Base-by-base conservation (phyloP, 2,329 filamentous ascomycete species). In the Orbilia ellipsospora region DNA sequence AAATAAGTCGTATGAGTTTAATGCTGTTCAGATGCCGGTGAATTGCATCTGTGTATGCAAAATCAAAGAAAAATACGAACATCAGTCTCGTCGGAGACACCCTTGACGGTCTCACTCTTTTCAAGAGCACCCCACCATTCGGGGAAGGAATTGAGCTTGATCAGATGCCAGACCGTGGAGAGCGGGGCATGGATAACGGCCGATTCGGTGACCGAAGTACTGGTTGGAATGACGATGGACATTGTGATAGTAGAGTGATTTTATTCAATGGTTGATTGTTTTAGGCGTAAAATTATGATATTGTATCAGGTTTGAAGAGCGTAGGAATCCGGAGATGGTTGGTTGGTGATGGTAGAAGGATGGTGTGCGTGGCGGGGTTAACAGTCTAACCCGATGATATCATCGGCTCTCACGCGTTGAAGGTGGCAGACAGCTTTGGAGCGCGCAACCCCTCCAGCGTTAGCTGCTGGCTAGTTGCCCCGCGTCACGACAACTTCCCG, bases 111-210 rank as follows among this genome's bases (percentile, higher is more conserved):
- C 81, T 90, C 88, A 81, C 86, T 87, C 80, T 86, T 86, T 77
- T 86, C 84, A 52, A 92, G 85, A 77, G 87, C 86, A 52, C 85
- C 84, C 88, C 89, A 91, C 85, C 90, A 92, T 80, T 87, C 85
- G 84, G 83, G 82, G 83, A 92, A 91, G 81, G 89, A 85, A 82
- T 88, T 86, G 45, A 92, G 88, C 86, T 92, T 92, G 87, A 92
- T 89, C 80, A 88, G 85, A 84, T 92, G 90, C 90, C 90, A 92
- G 81, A 91, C 89, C 78, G 87, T 82, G 80, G 86, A 86, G 81
- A 91, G 86, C 40, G 87, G 87, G 44, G 89, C 89, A 79, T 87
- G 85, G 83, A 92, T 91, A 82, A 92, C 88, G 80, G 88, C 86
- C 67, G 87, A 88, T 84, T 90, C 89, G 79, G 85, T 84, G 80